Conservation (phyloP, 2,329 filamentous ascomycete species). For the Trichoderma oligosporum region DNA sequence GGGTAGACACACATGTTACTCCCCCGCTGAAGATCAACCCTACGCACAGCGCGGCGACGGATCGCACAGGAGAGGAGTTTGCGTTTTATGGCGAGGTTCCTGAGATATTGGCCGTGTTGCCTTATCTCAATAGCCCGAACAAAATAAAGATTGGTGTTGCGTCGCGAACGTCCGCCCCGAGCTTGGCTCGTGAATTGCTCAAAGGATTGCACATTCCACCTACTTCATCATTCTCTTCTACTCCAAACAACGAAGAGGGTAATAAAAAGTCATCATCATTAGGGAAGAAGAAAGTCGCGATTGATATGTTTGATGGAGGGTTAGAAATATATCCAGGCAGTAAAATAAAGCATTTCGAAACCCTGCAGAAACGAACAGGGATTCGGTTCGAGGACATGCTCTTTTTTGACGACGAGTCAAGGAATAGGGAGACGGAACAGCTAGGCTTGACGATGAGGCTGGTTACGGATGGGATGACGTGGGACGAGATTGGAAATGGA, state of each 20-base stretch:
- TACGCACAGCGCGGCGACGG: conserved; percentile 43
- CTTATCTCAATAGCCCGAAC: conserved; percentile 25
- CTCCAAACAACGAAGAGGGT: background rate
- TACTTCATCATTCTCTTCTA: conserved; percentile 23
- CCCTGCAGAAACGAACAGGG: conserved; percentile 66
- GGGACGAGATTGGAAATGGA: conserved; percentile 72
- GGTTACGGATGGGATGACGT: conserved; percentile 73
- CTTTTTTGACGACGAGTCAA: conserved; percentile 89
- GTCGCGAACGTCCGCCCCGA: conserved; percentile 74
- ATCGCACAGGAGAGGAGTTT: conserved; percentile 62
- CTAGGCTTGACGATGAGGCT: conserved; percentile 82
- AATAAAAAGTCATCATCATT: background rate
- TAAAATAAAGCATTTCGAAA: conserved; percentile 82
- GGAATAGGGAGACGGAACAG: conserved; percentile 76
- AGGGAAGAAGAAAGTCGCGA: conserved; percentile 34
- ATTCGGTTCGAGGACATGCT: conserved; percentile 79
- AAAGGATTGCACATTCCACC: conserved; percentile 62
- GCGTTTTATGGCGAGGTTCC: conserved; percentile 69
- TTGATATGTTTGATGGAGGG: conserved; percentile 58
- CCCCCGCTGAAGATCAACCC: conserved; percentile 59
- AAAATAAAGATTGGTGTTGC: conserved; percentile 63
- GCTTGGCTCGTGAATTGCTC: conserved; percentile 76
- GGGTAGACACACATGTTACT: conserved; percentile 89
- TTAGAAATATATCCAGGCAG: conserved; percentile 69
- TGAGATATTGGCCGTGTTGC: conserved; percentile 59